Evolutionary conservation across 2,329 filamentous ascomycete species (phyloP).

Genomic region (Coniochaeta ligniaria): DNA sequence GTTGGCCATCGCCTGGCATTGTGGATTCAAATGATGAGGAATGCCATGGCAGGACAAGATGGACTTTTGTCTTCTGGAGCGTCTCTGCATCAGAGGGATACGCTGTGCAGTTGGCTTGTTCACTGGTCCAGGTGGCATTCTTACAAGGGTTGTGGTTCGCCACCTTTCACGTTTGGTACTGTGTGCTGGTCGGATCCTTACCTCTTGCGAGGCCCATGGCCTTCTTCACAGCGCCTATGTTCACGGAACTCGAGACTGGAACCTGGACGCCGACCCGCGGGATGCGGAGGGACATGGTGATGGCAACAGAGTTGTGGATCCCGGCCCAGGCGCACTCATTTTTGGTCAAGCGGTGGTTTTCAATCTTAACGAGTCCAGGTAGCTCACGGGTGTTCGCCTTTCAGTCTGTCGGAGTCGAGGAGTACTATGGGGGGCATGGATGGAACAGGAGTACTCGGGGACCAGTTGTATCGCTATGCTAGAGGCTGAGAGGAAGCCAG

Average conservation of each 20-base stretch:
- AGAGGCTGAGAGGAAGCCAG: not conserved
- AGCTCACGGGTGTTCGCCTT: not conserved
- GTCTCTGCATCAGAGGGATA: not conserved
- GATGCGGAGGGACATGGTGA: not conserved
- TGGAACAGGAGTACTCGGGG: not conserved
- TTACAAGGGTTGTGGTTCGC: not conserved
- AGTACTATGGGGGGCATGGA: not conserved
- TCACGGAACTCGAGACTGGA: not conserved
- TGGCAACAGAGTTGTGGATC: not conserved
- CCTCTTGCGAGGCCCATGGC: not conserved
- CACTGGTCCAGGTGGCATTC: not conserved
- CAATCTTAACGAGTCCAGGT: not conserved
- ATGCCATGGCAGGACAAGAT: not conserved
- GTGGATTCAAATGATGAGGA: not conserved
- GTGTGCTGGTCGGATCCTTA: not conserved
- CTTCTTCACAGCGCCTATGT: not conserved
- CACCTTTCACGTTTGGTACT: not conserved
- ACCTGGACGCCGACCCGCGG: not conserved
- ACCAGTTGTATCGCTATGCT: not conserved
- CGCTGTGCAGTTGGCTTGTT: not conserved
- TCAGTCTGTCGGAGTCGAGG: not conserved
- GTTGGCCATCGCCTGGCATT: not conserved
- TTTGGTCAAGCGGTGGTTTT: not conserved
- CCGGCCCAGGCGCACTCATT: not conserved
- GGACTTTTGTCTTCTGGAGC: not conserved